These are phyloP conservation scores for Plasmodium gaboni DNA, from an alignment of 169 alveolate species.

Conservation along the genomic window DNA sequence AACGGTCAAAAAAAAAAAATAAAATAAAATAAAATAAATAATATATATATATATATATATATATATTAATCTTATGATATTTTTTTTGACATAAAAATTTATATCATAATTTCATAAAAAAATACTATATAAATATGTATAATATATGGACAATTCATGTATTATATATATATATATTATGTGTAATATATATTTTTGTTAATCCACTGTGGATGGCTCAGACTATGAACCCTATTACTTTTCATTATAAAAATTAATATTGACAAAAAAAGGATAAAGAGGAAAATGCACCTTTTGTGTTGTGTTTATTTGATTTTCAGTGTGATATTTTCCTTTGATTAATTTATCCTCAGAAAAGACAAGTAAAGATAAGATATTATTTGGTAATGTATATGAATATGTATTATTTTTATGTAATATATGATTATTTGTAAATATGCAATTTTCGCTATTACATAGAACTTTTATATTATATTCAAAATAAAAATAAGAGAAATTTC, in stretches of 20 bases:
- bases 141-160: too few species aligned
- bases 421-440: constrained; percentile 54
- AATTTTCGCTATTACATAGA: constrained; percentile 55
- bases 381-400: constrained; percentile 41
- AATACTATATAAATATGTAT: too few species aligned
- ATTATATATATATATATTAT: too few species aligned
- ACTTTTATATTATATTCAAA: constrained; percentile 56
- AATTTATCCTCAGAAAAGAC: constrained; percentile 60
- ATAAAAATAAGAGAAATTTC: constrained; percentile 27
- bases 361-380: constrained; percentile 41
- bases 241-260: constrained; percentile 44
- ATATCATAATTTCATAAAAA: too few species aligned
- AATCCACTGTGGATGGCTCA: too few species aligned
- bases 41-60: too few species aligned
- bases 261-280: constrained; percentile 63
- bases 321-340: constrained; percentile 19
- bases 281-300: constrained; percentile 53
- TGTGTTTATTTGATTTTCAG: constrained; percentile 20
- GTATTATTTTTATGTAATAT: constrained; percentile 51
- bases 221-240: not conserved
- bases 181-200: not conserved
- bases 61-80: too few species aligned
- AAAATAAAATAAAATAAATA: too few species aligned
- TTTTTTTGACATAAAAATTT: too few species aligned
- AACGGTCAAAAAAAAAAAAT: too few species aligned